Conservation (phyloP, 176 grass and related monocot species). For the Musa itinerans region DNA sequence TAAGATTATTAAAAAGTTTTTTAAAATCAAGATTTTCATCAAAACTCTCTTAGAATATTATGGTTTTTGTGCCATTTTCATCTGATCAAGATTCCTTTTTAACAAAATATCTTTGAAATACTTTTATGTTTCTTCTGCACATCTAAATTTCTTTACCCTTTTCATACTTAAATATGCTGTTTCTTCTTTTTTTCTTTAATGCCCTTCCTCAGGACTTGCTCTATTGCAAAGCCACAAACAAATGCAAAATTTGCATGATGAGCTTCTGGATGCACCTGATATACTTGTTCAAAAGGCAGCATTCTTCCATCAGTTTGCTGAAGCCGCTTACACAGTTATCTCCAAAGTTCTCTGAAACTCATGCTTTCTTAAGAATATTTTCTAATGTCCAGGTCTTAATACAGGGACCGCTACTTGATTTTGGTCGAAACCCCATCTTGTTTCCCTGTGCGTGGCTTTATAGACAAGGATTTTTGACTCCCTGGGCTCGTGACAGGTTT, state of each 20-base stretch:
- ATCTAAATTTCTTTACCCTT: not conserved
- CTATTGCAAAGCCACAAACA: constrained; percentile 67
- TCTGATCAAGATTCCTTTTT: not conserved
- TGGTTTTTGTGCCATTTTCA: too few relatives aligned
- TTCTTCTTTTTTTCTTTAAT: constrained; percentile 7
- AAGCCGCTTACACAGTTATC: constrained; percentile 88
- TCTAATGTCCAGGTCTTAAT: constrained; percentile 28
- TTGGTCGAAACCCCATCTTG: constrained; percentile 93
- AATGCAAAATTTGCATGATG: constrained; percentile 36
- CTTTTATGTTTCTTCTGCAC: not conserved
- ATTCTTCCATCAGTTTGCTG: constrained; percentile 67
- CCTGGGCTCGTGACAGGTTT: constrained; percentile 72
- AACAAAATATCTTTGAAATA: not conserved
- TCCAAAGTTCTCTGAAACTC: constrained; percentile 1
- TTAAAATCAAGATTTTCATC: too few relatives aligned
- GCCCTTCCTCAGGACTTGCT: constrained; percentile 58
- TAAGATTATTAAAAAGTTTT: too few relatives aligned
- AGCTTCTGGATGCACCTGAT: constrained; percentile 52
- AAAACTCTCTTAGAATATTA: too few relatives aligned
- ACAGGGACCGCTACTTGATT: constrained; percentile 89
- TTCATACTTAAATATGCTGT: constrained; percentile 13
- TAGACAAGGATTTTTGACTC: constrained; percentile 88
- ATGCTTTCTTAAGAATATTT: not conserved
- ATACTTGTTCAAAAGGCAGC: constrained; percentile 68
- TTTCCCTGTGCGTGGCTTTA: constrained; percentile 98